phyloP scores from a whole-genome alignment of 148 eudicot genomes.

The Vaccinium vitisidaea region DNA sequence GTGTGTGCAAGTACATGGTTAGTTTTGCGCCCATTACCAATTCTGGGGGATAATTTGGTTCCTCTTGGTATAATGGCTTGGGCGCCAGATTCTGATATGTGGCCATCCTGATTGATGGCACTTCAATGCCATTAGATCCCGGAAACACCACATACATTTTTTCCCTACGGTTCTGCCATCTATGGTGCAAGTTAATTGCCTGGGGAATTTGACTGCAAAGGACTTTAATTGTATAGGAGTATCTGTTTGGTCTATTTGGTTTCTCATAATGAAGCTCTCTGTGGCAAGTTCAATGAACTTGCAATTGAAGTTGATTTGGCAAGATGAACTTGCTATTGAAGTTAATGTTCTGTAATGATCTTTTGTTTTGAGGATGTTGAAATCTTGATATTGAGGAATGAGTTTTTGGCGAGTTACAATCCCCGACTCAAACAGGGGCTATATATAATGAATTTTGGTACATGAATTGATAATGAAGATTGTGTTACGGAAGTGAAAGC shows the following conservation, averaged over 20 bases:
- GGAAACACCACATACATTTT: slow-evolving; percentile 52
- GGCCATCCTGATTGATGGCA: slow-evolving; percentile 67
- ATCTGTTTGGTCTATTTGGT: not conserved
- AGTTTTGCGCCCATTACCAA: slow-evolving; percentile 61
- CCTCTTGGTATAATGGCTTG: slow-evolving; percentile 70
- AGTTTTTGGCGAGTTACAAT: too few relatives aligned
- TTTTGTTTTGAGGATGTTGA: not conserved
- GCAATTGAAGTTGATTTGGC: not conserved
- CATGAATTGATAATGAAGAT: too few relatives aligned
- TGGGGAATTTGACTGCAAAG: not conserved
- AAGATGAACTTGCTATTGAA: not conserved
- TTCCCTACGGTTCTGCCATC: too few relatives aligned
- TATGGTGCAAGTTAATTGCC: not conserved
- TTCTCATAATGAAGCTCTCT: slow-evolving; percentile 52
- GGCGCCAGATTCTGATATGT: slow-evolving; percentile 45
- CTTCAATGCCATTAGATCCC: slow-evolving; percentile 39
- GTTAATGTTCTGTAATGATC: not conserved
- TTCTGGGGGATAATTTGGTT: slow-evolving; percentile 46
- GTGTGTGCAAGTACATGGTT: not conserved
- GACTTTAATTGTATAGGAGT: not conserved
- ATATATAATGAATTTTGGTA: too few relatives aligned
- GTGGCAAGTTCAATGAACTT: slow-evolving; percentile 6
- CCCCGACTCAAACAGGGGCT: too few relatives aligned
- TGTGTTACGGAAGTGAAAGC: too few relatives aligned
- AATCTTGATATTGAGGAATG: not conserved